Evolutionary conservation across 2,329 filamentous ascomycete genomes (phyloP).

Genomic region (Monosporascus sp.): DNA sequence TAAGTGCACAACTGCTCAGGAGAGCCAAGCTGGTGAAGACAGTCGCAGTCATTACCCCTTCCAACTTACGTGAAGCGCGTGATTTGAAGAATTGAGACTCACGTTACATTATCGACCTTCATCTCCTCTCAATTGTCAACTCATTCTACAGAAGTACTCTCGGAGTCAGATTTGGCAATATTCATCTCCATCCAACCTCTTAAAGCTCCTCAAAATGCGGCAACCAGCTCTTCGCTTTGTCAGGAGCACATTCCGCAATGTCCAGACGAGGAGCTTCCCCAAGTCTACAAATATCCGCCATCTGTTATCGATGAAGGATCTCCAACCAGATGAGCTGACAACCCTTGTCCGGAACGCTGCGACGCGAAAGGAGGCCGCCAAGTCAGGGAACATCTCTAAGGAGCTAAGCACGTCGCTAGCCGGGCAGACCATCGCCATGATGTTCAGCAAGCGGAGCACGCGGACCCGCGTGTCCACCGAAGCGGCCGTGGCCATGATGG

Average conservation of each 20-base stretch:
- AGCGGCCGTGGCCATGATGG: constrained; percentile 79
- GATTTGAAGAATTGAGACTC: neutral
- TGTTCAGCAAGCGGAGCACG: constrained; percentile 95
- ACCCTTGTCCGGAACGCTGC: constrained; percentile 79
- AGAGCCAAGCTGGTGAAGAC: too few relatives aligned
- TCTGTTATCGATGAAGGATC: constrained; percentile 84
- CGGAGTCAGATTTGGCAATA: neutral
- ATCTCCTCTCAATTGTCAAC: neutral
- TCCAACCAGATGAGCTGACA: constrained; percentile 73
- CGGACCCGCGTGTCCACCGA: constrained; percentile 92
- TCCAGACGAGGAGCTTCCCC: constrained; percentile 41
- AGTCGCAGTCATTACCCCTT: neutral
- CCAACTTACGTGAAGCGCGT: constrained; percentile 9
- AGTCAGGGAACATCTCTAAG: constrained; percentile 57
- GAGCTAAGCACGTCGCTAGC: constrained; percentile 57
- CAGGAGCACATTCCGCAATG: constrained; percentile 7
- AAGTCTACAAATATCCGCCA: constrained; percentile 56
- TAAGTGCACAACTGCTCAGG: too few relatives aligned
- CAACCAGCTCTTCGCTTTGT: constrained; percentile 15
- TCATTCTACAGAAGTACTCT: neutral
- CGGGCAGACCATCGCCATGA: constrained; percentile 83
- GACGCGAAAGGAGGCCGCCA: constrained; percentile 70
- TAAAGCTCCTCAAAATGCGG: constrained; percentile 16
- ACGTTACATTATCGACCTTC: too few relatives aligned
- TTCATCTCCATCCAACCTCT: neutral